phyloP scores from a whole-genome alignment of 2,329 filamentous ascomycete genomes.

The Verticillium nonalfalfae region DNA sequence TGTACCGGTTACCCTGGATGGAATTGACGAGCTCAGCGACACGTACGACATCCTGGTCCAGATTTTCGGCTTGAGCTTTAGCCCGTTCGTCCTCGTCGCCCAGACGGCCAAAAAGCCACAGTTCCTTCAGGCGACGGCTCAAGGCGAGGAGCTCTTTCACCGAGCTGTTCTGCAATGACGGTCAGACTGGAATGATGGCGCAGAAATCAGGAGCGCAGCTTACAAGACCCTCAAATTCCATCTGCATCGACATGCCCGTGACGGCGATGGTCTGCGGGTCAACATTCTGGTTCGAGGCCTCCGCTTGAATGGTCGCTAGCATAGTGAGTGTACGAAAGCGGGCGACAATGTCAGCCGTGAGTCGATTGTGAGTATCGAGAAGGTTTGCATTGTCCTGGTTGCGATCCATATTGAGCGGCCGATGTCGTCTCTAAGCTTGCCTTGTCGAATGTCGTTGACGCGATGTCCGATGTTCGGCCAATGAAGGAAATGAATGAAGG shows the following conservation, averaged over 20 bases:
- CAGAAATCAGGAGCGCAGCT: background rate
- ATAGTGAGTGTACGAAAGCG: constrained; percentile 36
- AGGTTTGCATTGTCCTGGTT: constrained; percentile 6
- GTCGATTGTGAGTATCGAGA: constrained; percentile 34
- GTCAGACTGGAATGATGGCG: background rate
- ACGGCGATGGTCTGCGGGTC: constrained; percentile 35
- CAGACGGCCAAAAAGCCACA: constrained; percentile 37
- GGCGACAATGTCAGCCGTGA: constrained; percentile 36
- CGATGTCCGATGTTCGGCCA: too few species aligned
- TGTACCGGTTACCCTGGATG: constrained; percentile 26
- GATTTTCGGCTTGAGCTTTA: constrained; percentile 26
- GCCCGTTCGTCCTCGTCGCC: constrained; percentile 27
- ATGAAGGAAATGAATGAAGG: too few species aligned
- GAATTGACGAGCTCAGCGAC: constrained; percentile 26
- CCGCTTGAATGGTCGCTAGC: constrained; percentile 34
- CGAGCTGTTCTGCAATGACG: constrained; percentile 25
- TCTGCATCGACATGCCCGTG: constrained; percentile 35
- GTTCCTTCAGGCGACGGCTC: constrained; percentile 36
- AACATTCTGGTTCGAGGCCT: constrained; percentile 26
- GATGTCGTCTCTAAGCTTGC: background rate
- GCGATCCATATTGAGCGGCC: background rate
- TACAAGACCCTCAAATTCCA: constrained; percentile 37
- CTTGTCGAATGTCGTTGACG: too few species aligned
- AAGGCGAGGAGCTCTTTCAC: constrained; percentile 38
- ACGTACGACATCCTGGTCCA: constrained; percentile 26